Conservation (phyloP, 192 early-diverging fungal genomes). For the Linnemannia schmuckeri region DNA sequence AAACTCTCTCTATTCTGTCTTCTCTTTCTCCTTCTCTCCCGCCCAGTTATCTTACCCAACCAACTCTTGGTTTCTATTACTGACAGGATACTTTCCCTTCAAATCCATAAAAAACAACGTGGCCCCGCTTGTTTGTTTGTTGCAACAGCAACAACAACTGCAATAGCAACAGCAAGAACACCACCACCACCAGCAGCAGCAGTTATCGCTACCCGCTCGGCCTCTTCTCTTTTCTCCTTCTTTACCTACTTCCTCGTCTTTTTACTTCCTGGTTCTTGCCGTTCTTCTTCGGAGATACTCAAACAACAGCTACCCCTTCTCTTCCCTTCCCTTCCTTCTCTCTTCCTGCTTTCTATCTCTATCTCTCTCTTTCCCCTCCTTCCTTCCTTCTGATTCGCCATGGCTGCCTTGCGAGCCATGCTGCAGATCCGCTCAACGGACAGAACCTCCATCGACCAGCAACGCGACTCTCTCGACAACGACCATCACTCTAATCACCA, state of each 20-base stretch:
- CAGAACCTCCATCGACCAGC: slow-evolving; percentile 4
- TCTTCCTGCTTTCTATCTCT: not conserved
- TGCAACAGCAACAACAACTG: too few relatives aligned
- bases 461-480: not conserved
- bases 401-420: slow-evolving; percentile 40
- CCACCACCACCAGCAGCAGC: too few relatives aligned
- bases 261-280: not conserved
- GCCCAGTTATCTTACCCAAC: too few relatives aligned
- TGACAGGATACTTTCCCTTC: not conserved
- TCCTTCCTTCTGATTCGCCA: not conserved
- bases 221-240: not conserved
- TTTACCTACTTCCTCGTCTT: not conserved
- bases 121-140: too few relatives aligned
- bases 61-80: too few relatives aligned
- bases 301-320: not conserved
- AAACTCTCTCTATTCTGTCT: not conserved
- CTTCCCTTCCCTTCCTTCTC: not conserved
- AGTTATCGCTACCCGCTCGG: not conserved
- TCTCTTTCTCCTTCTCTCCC: not conserved
- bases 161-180: too few relatives aligned
- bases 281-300: too few relatives aligned
- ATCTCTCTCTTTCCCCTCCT: not conserved
- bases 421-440: slow-evolving; percentile 20
- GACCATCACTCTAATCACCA: not conserved
- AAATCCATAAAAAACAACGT: too few relatives aligned